A percentile compares a stretch with the other conserved stretches of the same genome.
phyloP scores from a whole-genome alignment of 2,329 filamentous ascomycete genomes.

The Calonectria henricotiae region DNA sequence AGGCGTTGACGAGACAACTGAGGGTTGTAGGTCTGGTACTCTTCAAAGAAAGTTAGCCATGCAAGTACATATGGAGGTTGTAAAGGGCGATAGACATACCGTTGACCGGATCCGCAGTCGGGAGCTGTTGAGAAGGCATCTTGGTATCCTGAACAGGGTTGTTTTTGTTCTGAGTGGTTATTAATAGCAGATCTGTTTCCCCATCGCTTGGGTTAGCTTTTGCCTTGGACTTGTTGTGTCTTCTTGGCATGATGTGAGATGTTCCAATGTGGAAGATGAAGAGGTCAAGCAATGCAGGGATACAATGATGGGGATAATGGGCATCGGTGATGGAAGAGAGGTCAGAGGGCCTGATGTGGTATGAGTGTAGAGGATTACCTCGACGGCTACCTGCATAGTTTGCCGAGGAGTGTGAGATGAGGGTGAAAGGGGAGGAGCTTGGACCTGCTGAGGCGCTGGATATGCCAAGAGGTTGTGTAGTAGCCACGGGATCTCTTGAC shows the following conservation, averaged over 20 bases:
- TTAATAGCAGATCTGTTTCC: background rate
- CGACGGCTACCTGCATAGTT: constrained; percentile 13
- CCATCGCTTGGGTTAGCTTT: background rate
- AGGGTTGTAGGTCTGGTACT: background rate
- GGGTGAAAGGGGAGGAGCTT: background rate
- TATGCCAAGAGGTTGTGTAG: background rate
- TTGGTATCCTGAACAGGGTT: background rate
- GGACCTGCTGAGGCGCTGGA: background rate
- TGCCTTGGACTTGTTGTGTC: background rate
- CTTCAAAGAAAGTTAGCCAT: background rate
- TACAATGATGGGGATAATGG: background rate
- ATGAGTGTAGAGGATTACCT: background rate
- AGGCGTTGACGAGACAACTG: constrained; percentile 8
- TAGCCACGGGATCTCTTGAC: background rate
- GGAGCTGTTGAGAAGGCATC: background rate
- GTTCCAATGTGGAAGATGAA: background rate
- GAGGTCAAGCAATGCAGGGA: background rate
- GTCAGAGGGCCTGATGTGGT: background rate
- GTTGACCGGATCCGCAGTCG: background rate
- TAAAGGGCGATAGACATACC: background rate
- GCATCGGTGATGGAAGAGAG: background rate
- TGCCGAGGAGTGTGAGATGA: background rate
- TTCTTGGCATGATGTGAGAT: constrained; percentile 25
- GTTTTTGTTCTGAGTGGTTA: background rate
- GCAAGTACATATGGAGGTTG: no score